Conservation (phyloP, 148 eudicot genomes). For the Cornus controversa region DNA sequence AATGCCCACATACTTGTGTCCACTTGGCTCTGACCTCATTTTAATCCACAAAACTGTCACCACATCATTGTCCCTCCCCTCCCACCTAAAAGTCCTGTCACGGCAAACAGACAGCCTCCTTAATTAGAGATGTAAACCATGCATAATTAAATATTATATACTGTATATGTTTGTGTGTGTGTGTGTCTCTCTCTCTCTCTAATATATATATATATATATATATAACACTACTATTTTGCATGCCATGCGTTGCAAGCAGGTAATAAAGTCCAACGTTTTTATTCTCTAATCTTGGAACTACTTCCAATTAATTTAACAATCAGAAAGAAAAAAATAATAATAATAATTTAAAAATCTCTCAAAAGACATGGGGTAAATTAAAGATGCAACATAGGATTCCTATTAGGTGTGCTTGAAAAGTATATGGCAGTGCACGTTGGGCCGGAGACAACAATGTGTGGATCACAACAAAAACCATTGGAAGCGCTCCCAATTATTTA, state of each 20-base stretch:
- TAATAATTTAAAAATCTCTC: no score
- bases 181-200: no score
- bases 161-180: no score
- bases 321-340: no score
- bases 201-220: no score
- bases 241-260: not conserved
- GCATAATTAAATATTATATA: no score
- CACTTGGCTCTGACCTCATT: not conserved
- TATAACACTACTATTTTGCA: not conserved
- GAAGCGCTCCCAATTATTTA: slow-evolving; percentile 15
- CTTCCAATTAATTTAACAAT: no score
- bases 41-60: slow-evolving; percentile 12
- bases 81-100: slow-evolving; percentile 11
- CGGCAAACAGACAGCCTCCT: not conserved
- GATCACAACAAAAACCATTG: slow-evolving; percentile 24
- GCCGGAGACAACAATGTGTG: slow-evolving; percentile 37
- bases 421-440: slow-evolving; percentile 31
- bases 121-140: not conserved
- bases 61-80: slow-evolving; percentile 13
- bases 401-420: slow-evolving; percentile 17
- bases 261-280: not conserved
- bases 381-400: slow-evolving; percentile 34
- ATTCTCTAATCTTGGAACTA: not conserved
- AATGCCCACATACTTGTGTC: slow-evolving; percentile 5
- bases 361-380: no score